phyloP scores from a whole-genome alignment of 1,284 basidiomycete species.

The Cutaneotrichosporon cutaneum region DNA sequence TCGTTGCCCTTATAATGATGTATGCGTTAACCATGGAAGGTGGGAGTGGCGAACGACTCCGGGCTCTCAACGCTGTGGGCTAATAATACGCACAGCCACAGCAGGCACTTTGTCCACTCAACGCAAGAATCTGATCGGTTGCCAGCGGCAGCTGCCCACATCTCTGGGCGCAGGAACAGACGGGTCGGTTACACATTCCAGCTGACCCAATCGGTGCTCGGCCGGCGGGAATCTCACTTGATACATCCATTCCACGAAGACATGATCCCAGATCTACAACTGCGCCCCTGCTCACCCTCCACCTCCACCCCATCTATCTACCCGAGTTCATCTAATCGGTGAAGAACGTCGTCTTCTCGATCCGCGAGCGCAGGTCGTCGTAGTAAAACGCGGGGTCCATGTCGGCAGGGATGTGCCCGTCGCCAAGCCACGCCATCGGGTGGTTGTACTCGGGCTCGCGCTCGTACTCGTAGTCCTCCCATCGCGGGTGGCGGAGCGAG shows the following conservation, averaged over 20 bases:
- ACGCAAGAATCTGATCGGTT: background rate
- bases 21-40: background rate
- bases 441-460: constrained; percentile 12
- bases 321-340: background rate
- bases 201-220: too few relatives aligned
- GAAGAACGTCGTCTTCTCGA: constrained; percentile 5
- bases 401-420: constrained; percentile 19
- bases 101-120: background rate
- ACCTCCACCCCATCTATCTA: background rate
- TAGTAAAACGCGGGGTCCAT: constrained; percentile 22
- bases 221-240: too few relatives aligned
- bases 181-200: too few relatives aligned
- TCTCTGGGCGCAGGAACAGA: too few relatives aligned
- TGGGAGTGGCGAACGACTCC: background rate
- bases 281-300: too few relatives aligned
- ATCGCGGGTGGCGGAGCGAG: constrained; percentile 35
- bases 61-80: too few relatives aligned
- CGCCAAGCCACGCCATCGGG: constrained; percentile 22
- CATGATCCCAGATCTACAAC: too few relatives aligned
- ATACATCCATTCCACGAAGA: too few relatives aligned
- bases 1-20: constrained; percentile 8
- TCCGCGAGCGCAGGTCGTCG: constrained; percentile 9
- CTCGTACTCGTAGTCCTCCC: constrained; percentile 42
- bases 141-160: background rate
- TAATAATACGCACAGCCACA: background rate